These are phyloP conservation scores for Pseudozyma sp. DNA, from an alignment of 1,284 basidiomycete species.

Conservation along the genomic window DNA sequence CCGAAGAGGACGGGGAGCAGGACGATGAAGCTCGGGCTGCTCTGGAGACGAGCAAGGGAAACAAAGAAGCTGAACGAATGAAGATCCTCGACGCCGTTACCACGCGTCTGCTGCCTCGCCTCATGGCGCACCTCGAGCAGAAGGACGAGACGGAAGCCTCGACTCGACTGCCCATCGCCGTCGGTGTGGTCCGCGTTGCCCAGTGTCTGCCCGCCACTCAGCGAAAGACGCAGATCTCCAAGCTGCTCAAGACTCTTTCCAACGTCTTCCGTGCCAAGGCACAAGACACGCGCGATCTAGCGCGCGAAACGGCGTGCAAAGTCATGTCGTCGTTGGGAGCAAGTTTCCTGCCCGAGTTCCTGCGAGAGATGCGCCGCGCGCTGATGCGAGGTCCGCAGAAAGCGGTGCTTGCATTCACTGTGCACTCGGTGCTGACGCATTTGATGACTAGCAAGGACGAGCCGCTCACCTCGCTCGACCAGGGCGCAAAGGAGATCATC, in stretches of 20 bases:
- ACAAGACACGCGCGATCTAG: slow-evolving; percentile 90
- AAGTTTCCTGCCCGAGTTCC: slow-evolving; percentile 78
- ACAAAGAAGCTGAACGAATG: slow-evolving; percentile 36
- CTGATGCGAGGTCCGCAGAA: slow-evolving; percentile 91
- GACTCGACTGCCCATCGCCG: slow-evolving; percentile 77
- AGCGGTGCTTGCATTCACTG: slow-evolving; percentile 87
- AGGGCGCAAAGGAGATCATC: slow-evolving; percentile 81
- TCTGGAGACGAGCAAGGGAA: slow-evolving; percentile 9
- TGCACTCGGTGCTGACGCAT: slow-evolving; percentile 84
- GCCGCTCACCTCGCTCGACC: slow-evolving; percentile 73
- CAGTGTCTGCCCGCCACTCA: slow-evolving; percentile 80
- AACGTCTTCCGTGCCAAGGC: slow-evolving; percentile 91
- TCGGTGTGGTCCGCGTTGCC: slow-evolving; percentile 88
- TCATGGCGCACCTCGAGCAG: slow-evolving; percentile 70
- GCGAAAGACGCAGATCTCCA: slow-evolving; percentile 75
- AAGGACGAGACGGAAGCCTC: slow-evolving; percentile 84
- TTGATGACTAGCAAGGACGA: slow-evolving; percentile 69
- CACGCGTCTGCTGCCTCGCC: slow-evolving; percentile 58
- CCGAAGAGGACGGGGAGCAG: slow-evolving; percentile 73
- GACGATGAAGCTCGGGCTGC: slow-evolving; percentile 34
- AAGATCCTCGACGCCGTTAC: slow-evolving; percentile 83
- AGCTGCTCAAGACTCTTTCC: slow-evolving; percentile 84
- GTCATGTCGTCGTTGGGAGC: slow-evolving; percentile 83
- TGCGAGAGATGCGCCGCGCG: slow-evolving; percentile 84
- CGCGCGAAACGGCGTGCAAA: slow-evolving; percentile 84